phyloP scores from a whole-genome alignment of 805 yeast species.

The Barnettozyma wickerhamii region DNA sequence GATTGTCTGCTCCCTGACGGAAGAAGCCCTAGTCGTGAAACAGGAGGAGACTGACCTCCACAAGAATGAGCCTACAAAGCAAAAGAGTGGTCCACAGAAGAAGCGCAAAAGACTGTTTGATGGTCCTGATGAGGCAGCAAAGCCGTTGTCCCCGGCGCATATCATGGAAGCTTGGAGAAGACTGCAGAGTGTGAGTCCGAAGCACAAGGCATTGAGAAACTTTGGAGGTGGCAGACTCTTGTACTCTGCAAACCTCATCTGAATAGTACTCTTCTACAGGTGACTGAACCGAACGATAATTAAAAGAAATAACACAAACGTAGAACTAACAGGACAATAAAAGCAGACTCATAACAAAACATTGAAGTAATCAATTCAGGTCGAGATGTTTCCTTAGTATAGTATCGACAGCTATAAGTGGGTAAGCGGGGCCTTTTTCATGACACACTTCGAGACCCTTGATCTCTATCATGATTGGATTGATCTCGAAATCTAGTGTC shows the following conservation, averaged over 20 bases:
- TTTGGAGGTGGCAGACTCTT: slow-evolving; percentile 50
- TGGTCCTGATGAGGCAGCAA: slow-evolving; percentile 80
- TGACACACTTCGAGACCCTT: slow-evolving; percentile 73
- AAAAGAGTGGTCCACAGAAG: slow-evolving; percentile 36
- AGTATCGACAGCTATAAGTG: slow-evolving; percentile 39
- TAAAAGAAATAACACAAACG: neutral
- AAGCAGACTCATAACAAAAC: neutral
- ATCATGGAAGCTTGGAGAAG: slow-evolving; percentile 88
- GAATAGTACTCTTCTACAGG: no score
- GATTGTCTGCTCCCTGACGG: slow-evolving; percentile 91
- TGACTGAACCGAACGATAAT: no score
- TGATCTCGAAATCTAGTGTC: slow-evolving; percentile 47
- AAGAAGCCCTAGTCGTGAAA: slow-evolving; percentile 81
- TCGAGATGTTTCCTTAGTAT: slow-evolving; percentile 20
- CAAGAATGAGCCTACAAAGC: slow-evolving; percentile 20
- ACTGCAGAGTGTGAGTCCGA: slow-evolving; percentile 54
- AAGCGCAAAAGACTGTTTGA: slow-evolving; percentile 66
- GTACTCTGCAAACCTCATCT: slow-evolving; percentile 32
- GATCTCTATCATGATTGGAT: slow-evolving; percentile 52
- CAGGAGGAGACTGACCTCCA: slow-evolving; percentile 54
- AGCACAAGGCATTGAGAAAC: slow-evolving; percentile 60
- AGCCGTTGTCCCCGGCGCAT: slow-evolving; percentile 75
- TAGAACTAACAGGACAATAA: neutral
- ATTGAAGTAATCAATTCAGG: neutral
- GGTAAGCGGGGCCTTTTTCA: slow-evolving; percentile 72